Base-by-base conservation (phyloP, 2,329 filamentous ascomycete species). In the Neoarthrinium moseri region DNA sequence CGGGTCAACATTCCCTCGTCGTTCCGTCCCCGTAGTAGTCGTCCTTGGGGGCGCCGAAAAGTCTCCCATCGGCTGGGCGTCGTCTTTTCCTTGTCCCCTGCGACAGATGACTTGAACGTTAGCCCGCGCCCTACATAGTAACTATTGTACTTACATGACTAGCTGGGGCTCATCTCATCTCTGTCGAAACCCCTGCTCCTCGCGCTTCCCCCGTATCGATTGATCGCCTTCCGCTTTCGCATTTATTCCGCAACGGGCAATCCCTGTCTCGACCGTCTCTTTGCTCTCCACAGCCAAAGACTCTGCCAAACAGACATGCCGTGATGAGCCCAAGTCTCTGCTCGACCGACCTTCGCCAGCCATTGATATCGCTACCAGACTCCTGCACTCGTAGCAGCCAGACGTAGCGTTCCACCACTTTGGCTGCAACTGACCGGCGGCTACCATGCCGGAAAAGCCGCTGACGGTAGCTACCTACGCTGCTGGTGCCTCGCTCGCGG, bases 401-500 rank as follows among this genome's bases (percentile, higher is more conserved):
- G 13, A n/a, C 17, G 11, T 32, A 12, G 12, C n/a, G 29, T 32
- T n/a, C n/a, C n/a, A 8, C n/a, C 32, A 17, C 18, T 12, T 15
- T 37, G 18, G 35, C 35, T 37, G 8, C 26, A 15, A 2, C 21
- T 18, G 13, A 13, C 37, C 37, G n/a, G 22, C 41, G 27, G 43
- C 34, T 43, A 49, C 45, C 56, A 92, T 94, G 89, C 88, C 87
- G 59, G 88, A 94, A 64, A 91, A 87, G 73, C 84, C 84, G 45
- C 78, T 89, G 48, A 91, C 86, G 6, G 86, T 94, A 58, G 89
- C 90, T 57, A 90, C 89, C 35, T 99, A 99, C 70, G 94, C 94
- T 60, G 94, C 92, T 49, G 92, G 92, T 57, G 94, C 92, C 50
- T 96, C 91, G 45, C 86, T 99, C 52, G 94, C 94, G 46, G 94